These are phyloP conservation scores for Penicillium crystallinum DNA, from an alignment of 495 filamentous ascomycete genomes.

Conservation along the genomic window DNA sequence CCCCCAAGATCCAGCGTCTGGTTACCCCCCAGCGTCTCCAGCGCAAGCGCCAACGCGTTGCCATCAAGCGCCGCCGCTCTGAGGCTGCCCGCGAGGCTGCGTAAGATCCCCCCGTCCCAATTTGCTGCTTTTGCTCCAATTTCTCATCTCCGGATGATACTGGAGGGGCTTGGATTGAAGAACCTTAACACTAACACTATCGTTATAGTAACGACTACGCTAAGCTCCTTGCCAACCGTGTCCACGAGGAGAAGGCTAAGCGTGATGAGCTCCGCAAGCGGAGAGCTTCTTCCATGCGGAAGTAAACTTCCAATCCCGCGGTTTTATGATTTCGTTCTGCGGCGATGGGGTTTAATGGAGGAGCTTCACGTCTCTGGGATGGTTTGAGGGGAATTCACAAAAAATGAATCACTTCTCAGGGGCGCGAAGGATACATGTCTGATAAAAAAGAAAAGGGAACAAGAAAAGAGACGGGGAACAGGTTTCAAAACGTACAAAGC, in stretches of 20 bases:
- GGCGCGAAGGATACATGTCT: constrained; percentile 24
- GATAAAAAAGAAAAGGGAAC: constrained; percentile 21
- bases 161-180: background rate
- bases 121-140: background rate
- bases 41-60: constrained; percentile 96
- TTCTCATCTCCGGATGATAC: constrained; percentile 18
- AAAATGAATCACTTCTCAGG: constrained; percentile 27
- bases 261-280: constrained; percentile 92
- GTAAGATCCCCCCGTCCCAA: constrained; percentile 54
- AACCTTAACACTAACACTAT: constrained; percentile 21
- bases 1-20: constrained; percentile 97
- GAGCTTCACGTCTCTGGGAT: constrained; percentile 26
- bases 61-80: constrained; percentile 92
- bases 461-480: constrained; percentile 22
- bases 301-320: constrained; percentile 51
- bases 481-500: constrained; percentile 18
- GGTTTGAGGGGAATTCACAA: constrained; percentile 20
- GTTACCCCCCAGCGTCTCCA: constrained; percentile 99
- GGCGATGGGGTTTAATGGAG: constrained; percentile 36
- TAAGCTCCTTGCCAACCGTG: constrained; percentile 87
- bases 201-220: constrained; percentile 73
- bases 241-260: constrained; percentile 86
- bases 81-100: constrained; percentile 97
- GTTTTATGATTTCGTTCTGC: constrained; percentile 32
- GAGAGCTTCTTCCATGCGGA: constrained; percentile 90